Evolutionary conservation across 192 early-diverging fungal genomes (phyloP), one percentile per base, ranked within the genome.

Genomic region (Umbelopsis sp.): DNA sequence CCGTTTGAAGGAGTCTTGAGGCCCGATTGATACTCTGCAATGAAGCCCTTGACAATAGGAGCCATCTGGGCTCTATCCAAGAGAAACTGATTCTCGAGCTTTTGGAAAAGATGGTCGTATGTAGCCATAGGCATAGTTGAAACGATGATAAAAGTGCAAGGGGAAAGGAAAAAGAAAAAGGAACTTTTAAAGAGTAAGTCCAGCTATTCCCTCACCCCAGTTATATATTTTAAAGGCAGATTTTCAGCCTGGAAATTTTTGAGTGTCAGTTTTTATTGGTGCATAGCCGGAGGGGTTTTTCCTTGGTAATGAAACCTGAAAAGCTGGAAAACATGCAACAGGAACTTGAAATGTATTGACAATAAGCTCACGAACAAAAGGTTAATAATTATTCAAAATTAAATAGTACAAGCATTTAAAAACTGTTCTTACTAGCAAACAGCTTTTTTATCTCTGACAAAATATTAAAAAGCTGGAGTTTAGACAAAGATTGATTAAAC

Each of bases 1-100:
- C 74, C 82, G 37, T 81, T 83, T 49, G 76, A 80, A 22, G 84
- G 80, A 27, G 78, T 80, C 15, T 72, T 71, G 9, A 80, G 74
- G 33, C 78, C 78, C 2, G 68, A 67, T 47, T 80, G 48, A 49
- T 46, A 73, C 69, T 80, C 78, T 15, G 70, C 50, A 45, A 67
- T 67, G 18, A 80, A 76, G n/a, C 78, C 78, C n/a, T 73, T 27
- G 47, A 80, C 51, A 37, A 80, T 75, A 46, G 71, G 70, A 37
- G 50, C 67, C 20, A 80, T 51, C 46, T 69, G 66, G 4, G 73
- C 51, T 22, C 46, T 61, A 11, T 67, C 41, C n/a, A 80, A 35
- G 5, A 72, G 37, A 37, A 80, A 80, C 15, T 64, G 67, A 12
- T 61, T 37, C 41, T 72, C 67, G 37, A 80, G 49, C 18, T 51